Evolutionary conservation across 148 eudicot species (phyloP).

Genomic region (Fagopyrum esculentum): DNA sequence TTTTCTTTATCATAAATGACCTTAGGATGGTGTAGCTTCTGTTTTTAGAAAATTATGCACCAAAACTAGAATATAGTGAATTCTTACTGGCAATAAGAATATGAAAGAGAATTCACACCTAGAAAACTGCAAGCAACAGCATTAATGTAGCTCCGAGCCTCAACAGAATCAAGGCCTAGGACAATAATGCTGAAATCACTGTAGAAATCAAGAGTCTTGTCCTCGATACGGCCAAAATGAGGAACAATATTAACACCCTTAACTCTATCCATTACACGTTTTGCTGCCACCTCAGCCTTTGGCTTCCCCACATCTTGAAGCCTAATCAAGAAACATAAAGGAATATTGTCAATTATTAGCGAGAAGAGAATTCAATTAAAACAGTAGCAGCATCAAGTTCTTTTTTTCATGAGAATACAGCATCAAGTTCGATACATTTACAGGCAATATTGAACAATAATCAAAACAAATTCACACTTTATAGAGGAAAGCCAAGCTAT

Average conservation of each 20-base stretch:
- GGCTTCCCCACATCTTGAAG: conserved; percentile 98
- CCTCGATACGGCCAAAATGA: conserved; percentile 95
- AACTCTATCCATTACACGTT: conserved; percentile 94
- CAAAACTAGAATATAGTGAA: background rate
- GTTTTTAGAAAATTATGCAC: background rate
- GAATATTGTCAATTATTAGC: background rate
- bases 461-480: no score
- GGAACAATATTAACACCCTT: conserved; percentile 77
- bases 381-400: background rate
- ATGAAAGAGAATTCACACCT: conserved; percentile 32
- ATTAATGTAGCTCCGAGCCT: conserved; percentile 96
- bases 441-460: no score
- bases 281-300: conserved; percentile 96
- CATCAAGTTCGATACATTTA: background rate
- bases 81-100: background rate
- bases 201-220: conserved; percentile 74
- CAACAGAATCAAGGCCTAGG: conserved; percentile 96
- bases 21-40: no score
- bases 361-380: conserved; percentile 1
- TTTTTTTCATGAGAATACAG: background rate
- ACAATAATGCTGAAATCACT: conserved; percentile 78
- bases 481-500: no score
- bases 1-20: no score
- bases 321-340: conserved; percentile 30
- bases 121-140: conserved; percentile 84